phyloP scores from a whole-genome alignment of 2,329 filamentous ascomycete species.

The Parastagonospora nodorum region DNA sequence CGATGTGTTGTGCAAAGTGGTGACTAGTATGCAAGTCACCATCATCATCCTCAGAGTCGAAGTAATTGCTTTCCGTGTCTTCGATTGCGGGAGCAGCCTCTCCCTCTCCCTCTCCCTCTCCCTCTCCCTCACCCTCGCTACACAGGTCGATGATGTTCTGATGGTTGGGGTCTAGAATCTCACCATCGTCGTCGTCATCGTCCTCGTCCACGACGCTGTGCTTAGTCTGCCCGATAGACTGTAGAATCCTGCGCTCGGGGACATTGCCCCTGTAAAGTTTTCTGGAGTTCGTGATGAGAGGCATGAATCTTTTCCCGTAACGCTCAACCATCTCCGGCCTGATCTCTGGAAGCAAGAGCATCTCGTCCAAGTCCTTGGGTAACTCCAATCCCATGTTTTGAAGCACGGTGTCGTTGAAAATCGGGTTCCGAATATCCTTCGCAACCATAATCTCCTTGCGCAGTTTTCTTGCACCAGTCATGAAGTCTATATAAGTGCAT shows the following conservation, averaged over 20 bases:
- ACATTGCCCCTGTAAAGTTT: slow-evolving; percentile 24
- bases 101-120: slow-evolving; percentile 41
- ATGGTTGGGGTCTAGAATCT: slow-evolving; percentile 56
- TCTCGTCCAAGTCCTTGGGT: slow-evolving; percentile 65
- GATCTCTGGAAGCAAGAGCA: slow-evolving; percentile 68
- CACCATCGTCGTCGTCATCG: slow-evolving; percentile 47
- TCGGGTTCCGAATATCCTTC: slow-evolving; percentile 60
- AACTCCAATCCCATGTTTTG: slow-evolving; percentile 75
- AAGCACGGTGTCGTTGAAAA: slow-evolving; percentile 72
- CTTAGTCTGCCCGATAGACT: slow-evolving; percentile 22
- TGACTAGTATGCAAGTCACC: slow-evolving; percentile 30
- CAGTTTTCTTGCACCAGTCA: slow-evolving; percentile 63
- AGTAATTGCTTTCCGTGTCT: slow-evolving; percentile 26
- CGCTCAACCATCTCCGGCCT: slow-evolving; percentile 64
- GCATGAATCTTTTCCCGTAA: slow-evolving; percentile 66
- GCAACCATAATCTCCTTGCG: slow-evolving; percentile 67
- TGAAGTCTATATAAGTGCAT: slow-evolving; percentile 67
- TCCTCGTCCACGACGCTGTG: slow-evolving; percentile 42
- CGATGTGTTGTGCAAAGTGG: slow-evolving; percentile 31
- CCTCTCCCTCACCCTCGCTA: slow-evolving; percentile 36
- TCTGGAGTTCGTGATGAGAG: slow-evolving; percentile 55
- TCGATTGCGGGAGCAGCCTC: slow-evolving; percentile 15
- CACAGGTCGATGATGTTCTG: slow-evolving; percentile 54
- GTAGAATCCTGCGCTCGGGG: slow-evolving; percentile 19
- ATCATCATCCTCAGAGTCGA: slow-evolving; percentile 27